Base-by-base conservation (phyloP, 176 grass and related monocot genomes). In the Zizania latifolia region DNA sequence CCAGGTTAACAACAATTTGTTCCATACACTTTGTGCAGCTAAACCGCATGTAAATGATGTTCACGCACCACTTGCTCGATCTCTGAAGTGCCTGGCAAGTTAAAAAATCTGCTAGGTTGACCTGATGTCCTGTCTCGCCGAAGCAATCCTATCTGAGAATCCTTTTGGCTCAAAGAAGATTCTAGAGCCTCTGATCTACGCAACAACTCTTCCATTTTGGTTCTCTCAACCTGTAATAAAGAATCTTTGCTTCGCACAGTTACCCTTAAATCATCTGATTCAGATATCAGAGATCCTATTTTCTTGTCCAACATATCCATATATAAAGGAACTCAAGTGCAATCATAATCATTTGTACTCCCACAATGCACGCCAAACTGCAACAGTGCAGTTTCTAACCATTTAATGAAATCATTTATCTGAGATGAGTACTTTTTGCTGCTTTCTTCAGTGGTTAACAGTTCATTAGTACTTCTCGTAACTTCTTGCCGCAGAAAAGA, bases 401-500 rank as follows among this genome's bases (percentile, higher is more conserved):
- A 92, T 65, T 92, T 94, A 67, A 80, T 37, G 26, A 92, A 87
- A 63, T 84, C 75, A 13, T 81, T 74, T 80, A 92, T 80, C 80
- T 98, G 83, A 72, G 68, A 85, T 33, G 50, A 70, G 68, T 88
- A 72, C 44, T 87, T 89, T 77, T 92, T 92, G 86, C 87, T 89
- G 69, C 60, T 83, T 54, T 94, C 95, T 65, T 94, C 87, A 72
- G 86, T 92, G 76, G 81, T 79, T 71, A 98, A 80, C 65, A 98
- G 84, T 83, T 98, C 89, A 65, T 94, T 89, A 27, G 89, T 94
- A 83, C 89, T 91, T 69, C 78, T 93, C 53, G 95, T 94, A 71
- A 94, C 76, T 82, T 98, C 95, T 64, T 98, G 91, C 29, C 89
- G 95, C 79, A 98, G 71, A 78, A 98, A 98, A 61, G 95, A 98